Base-by-base conservation (phyloP, 768 basidiomycete species). In the Trametes villosa region DNA sequence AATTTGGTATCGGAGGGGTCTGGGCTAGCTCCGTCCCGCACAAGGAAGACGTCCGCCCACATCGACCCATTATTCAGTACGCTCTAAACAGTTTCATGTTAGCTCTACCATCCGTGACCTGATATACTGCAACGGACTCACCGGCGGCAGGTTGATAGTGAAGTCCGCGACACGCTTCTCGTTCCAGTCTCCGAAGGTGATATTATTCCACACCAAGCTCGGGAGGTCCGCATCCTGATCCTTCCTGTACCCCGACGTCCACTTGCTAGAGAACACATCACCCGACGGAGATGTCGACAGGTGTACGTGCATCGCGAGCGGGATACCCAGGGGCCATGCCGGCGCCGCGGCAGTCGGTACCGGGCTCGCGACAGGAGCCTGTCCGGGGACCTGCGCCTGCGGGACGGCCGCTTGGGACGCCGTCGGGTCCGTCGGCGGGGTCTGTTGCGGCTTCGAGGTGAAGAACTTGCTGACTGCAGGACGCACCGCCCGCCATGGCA, bases 21-120 rank as follows among this genome's bases (percentile, higher is more conserved):
- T 0, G 88, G 89, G 65, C 79, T 85, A 11, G 83, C 81, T 0
- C 84, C 85, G 44, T 89, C 81, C 63, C 82, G 86, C 0, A 86
- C 81, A 9, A 96, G 73, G 71, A 89, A 91, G 6, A 94, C 79
- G 67, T 96, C 91, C 17, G 89, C 89, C 89, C 90, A 96, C 48
- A 95, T 73, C 2, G 90, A 85, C 12, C 84, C 90, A 70, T 96
- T 96, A 57, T 79, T 79, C 68, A 90, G 80, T 12, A 94, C 94
- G 49, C 78, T 80, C 92, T 94, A 66, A 4, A 18, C 18, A 38
- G 46, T 54, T 33, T 9, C 13, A 13, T 13, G 2, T 51, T 30
- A 15, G 13, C 50, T 6, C 33, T 13, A 9, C 12, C 17, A 48
- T 18, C 5, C 29, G 9, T n/a, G n/a, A n/a, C n/a, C n/a, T n/a